These are phyloP conservation scores for Vitis cinerea DNA, from an alignment of 164 flowering plant species.

Conservation along the genomic window DNA sequence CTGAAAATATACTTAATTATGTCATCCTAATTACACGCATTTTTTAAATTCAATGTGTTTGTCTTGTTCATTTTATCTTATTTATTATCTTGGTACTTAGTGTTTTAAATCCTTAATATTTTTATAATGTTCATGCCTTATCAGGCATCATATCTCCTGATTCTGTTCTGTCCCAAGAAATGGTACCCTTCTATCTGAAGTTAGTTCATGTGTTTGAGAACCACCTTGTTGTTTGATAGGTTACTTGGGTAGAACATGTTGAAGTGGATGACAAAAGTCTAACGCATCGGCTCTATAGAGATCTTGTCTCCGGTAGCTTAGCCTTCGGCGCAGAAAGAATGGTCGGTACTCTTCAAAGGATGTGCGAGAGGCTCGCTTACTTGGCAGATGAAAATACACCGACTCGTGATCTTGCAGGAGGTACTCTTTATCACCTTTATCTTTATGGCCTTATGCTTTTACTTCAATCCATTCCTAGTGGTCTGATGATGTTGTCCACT, in stretches of 20 bases:
- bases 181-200: too few species aligned
- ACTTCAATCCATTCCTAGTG: not conserved
- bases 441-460: not conserved
- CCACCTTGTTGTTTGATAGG: slow-evolving; percentile 21
- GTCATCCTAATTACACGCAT: too few species aligned
- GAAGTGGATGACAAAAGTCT: slow-evolving; percentile 40
- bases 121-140: too few species aligned
- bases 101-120: too few species aligned
- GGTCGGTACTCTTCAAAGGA: slow-evolving; percentile 37
- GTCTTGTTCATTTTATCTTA: too few species aligned
- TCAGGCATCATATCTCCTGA: too few species aligned
- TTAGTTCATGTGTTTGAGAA: not conserved
- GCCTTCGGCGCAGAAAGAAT: slow-evolving; percentile 50
- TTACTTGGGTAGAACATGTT: slow-evolving; percentile 60
- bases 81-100: too few species aligned
- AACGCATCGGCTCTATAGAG: slow-evolving; percentile 39
- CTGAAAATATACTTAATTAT: too few species aligned
- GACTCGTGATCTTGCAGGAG: slow-evolving; percentile 26
- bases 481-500: not conserved
- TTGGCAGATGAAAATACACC: slow-evolving; percentile 8
- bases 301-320: slow-evolving; percentile 22
- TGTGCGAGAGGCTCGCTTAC: slow-evolving; percentile 38
- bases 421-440: slow-evolving; percentile 6
- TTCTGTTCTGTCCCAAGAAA: too few species aligned
- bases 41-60: too few species aligned